Conservation (phyloP, 495 filamentous ascomycete species). For the Paragyromitra xinjiangensis region DNA sequence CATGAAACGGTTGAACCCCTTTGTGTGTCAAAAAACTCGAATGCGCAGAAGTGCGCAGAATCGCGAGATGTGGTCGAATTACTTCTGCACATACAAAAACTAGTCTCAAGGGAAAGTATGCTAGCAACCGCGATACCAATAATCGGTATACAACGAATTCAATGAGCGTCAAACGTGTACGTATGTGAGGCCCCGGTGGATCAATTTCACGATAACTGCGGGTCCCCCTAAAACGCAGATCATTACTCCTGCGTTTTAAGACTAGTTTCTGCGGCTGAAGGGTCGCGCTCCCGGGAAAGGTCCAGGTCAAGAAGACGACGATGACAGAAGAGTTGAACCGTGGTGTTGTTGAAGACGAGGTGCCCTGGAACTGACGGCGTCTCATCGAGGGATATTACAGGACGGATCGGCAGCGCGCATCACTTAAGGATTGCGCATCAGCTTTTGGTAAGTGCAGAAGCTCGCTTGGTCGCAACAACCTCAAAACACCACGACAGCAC, state of each 20-base stretch:
- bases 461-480: background rate
- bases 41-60: background rate
- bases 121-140: background rate
- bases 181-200: background rate
- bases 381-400: background rate
- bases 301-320: background rate
- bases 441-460: constrained; percentile 1
- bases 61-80: background rate
- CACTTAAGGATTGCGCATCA: background rate
- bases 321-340: background rate
- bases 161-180: background rate
- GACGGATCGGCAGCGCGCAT: background rate
- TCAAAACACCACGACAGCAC: background rate
- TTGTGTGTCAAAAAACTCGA: background rate
- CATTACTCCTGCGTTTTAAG: background rate
- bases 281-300: background rate
- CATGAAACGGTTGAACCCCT: constrained; percentile 22
- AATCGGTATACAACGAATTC: background rate
- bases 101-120: background rate
- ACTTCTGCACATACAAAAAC: background rate
- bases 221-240: background rate
- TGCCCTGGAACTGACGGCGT: background rate
- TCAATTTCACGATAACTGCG: background rate
- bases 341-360: constrained; percentile 15
- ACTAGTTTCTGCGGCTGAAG: background rate